phyloP scores from a whole-genome alignment of 2,329 filamentous ascomycete genomes.

The Phialocephala sp. region DNA sequence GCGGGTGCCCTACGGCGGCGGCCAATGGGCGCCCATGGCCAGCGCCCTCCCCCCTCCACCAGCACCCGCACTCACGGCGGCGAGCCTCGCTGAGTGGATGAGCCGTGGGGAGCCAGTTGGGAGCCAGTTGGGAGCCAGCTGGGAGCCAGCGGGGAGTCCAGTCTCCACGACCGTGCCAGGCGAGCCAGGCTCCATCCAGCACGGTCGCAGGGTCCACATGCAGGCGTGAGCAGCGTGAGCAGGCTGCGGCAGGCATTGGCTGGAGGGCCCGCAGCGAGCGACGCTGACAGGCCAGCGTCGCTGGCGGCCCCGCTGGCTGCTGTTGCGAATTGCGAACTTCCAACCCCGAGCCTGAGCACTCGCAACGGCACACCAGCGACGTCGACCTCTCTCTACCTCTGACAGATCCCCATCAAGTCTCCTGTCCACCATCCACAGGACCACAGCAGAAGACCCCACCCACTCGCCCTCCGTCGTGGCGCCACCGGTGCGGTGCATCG shows the following conservation, averaged over 20 bases:
- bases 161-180: not conserved
- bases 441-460: not conserved
- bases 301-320: not conserved
- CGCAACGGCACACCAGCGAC: not conserved
- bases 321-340: constrained; percentile 7
- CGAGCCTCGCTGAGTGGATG: too few relatives aligned
- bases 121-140: not conserved
- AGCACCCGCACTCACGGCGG: not conserved
- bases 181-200: not conserved
- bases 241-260: not conserved
- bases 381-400: not conserved
- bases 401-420: not conserved
- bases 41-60: too few relatives aligned
- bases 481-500: not conserved
- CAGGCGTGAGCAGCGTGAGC: too few relatives aligned
- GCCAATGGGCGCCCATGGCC: not conserved
- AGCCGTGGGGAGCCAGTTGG: too few relatives aligned
- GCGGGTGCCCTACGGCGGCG: not conserved
- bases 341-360: too few relatives aligned
- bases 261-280: not conserved
- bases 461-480: not conserved
- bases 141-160: not conserved
- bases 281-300: not conserved
- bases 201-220: not conserved
- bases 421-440: not conserved